phyloP scores from a whole-genome alignment of 2,329 filamentous ascomycete species.

The Fusarium sp. region DNA sequence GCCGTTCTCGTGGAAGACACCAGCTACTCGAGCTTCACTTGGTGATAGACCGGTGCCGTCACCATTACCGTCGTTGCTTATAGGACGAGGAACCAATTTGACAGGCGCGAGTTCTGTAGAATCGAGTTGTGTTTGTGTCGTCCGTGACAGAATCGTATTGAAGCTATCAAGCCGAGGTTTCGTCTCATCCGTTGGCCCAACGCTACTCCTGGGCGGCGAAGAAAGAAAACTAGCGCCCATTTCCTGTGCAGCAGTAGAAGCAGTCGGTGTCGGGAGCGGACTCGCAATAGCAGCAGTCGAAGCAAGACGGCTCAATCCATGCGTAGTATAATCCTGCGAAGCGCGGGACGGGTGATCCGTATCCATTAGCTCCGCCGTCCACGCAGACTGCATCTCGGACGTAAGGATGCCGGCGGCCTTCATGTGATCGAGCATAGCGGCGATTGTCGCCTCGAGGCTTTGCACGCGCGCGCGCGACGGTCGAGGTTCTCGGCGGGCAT shows the following conservation, averaged over 20 bases:
- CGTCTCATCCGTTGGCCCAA: slow-evolving; percentile 40
- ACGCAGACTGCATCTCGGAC: slow-evolving; percentile 40
- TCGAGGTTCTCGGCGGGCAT: slow-evolving; percentile 46
- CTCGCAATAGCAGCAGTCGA: slow-evolving; percentile 45
- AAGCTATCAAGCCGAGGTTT: slow-evolving; percentile 41
- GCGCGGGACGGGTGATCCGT: slow-evolving; percentile 27
- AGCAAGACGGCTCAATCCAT: slow-evolving; percentile 43
- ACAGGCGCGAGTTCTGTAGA: slow-evolving; percentile 27
- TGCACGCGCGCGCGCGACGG: slow-evolving; percentile 46
- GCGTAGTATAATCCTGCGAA: slow-evolving; percentile 40
- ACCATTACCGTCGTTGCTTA: slow-evolving; percentile 44
- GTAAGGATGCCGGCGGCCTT: slow-evolving; percentile 45
- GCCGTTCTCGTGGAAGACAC: slow-evolving; percentile 49
- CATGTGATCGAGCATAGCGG: slow-evolving; percentile 48
- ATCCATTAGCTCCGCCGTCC: slow-evolving; percentile 44
- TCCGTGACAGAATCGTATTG: slow-evolving; percentile 35
- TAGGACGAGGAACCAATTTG: slow-evolving; percentile 38
- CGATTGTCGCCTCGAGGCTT: slow-evolving; percentile 45
- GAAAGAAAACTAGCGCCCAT: slow-evolving; percentile 43
- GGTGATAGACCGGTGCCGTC: slow-evolving; percentile 45
- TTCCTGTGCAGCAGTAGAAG: slow-evolving; percentile 39
- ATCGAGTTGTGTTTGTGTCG: slow-evolving; percentile 19
- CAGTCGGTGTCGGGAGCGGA: slow-evolving; percentile 41
- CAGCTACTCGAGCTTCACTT: slow-evolving; percentile 48
- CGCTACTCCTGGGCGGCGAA: slow-evolving; percentile 42